Evolutionary conservation across 2,329 filamentous ascomycete genomes (phyloP), one percentile per base, ranked within the genome.

Genomic region (Fusarium palustre): DNA sequence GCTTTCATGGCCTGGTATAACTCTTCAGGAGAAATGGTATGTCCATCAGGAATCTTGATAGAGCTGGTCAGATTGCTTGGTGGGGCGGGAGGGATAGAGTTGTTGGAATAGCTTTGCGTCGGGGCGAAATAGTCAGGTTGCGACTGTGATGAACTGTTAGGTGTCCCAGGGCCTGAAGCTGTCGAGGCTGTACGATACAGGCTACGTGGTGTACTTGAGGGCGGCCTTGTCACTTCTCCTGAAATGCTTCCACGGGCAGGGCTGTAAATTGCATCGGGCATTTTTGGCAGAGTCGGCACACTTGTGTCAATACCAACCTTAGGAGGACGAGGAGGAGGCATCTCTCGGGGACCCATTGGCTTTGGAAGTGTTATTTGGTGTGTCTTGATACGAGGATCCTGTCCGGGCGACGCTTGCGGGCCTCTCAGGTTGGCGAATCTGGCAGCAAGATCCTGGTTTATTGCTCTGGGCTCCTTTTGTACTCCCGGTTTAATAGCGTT

Each of bases 211-310:
- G 87, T 89, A 71, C 87, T 90, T 25, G 90, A 84, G 2, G 91
- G 91, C 4, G 90, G 84, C 41, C 89, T 85, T 11, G 91, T 86
- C 25, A 87, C 85, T 63, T 90, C 88, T 25, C 86, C 88, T 5
- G 90, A 88, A 7, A 90, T 83, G 58, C 89, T 91, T 30, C 92
- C 92, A 34, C 91, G 85, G 2, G 90, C 90, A n/a, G 92, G 92
- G 72, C 89, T 93, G 75, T 94, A 94, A 6, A 92, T 92, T 10
- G 92, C 90, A 73, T 90, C 90, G 2, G 92, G 92, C 46, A 90
- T 80, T 76, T 91, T 91, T 13, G 91, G 91, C 74, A 93, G 81
- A 18, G 83, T 83, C 13, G 86, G 83, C 10, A 87, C 76, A n/a
- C 85, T 76, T 28, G 82, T 86, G 47, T 87, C 81, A 1, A 89